These are phyloP conservation scores for Prunus mume DNA, from an alignment of 306 rosid species.

Conservation along the genomic window DNA sequence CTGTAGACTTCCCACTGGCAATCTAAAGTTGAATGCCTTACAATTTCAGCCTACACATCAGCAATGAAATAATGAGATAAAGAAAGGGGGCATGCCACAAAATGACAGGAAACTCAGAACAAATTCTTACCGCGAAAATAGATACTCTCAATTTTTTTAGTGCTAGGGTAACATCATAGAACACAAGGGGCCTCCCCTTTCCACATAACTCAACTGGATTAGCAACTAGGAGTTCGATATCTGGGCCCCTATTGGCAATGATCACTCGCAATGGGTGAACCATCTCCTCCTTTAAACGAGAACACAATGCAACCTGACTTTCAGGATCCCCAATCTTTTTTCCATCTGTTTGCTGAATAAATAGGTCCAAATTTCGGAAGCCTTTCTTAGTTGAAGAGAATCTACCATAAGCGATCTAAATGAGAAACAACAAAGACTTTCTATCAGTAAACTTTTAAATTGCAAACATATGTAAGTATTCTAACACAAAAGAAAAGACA, in stretches of 20 bases:
- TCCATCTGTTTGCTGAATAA: conserved; percentile 66
- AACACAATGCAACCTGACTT: conserved; percentile 53
- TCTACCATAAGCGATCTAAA: conserved; percentile 69
- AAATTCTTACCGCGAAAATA: conserved; percentile 60
- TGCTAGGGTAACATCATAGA: conserved; percentile 72
- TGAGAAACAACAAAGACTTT: conserved; percentile 2
- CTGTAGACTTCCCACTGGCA: conserved; percentile 92
- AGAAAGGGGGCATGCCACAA: conserved; percentile 1
- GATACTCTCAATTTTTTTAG: conserved; percentile 58
- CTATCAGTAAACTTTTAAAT: neutral
- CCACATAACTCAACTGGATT: conserved; percentile 83
- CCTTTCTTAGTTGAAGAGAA: conserved; percentile 57
- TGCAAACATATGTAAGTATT: neutral
- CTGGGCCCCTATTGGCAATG: conserved; percentile 73
- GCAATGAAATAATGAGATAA: neutral
- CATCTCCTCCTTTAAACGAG: conserved; percentile 67
- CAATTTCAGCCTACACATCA: conserved; percentile 66
- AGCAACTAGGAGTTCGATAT: conserved; percentile 75
- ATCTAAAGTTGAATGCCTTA: conserved; percentile 63
- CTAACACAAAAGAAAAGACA: neutral
- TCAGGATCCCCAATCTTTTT: conserved; percentile 67
- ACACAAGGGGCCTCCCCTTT: conserved; percentile 85
- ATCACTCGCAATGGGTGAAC: conserved; percentile 73
- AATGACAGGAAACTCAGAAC: conserved; percentile 2
- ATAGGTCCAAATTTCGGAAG: conserved; percentile 57